Conservation (phyloP, 2,329 filamentous ascomycete species). For the Pochonia chlamydosporia region DNA sequence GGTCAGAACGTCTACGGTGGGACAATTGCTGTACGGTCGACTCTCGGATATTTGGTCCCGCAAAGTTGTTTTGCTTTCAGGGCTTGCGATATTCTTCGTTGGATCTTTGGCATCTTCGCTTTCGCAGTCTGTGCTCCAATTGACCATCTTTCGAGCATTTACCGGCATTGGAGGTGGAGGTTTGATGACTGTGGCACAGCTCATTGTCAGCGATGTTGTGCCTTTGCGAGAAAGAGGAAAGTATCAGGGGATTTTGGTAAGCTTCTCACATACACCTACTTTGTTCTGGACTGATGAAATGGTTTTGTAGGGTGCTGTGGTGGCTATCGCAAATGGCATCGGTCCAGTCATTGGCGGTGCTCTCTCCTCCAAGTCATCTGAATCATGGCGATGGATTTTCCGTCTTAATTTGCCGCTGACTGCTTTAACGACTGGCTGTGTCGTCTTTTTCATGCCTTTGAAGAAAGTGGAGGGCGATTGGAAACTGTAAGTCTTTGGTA, state of each 20-base stretch:
- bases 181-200: constrained; percentile 63
- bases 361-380: constrained; percentile 35
- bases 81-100: constrained; percentile 35
- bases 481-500: constrained; percentile 27
- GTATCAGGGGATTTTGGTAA: constrained; percentile 58
- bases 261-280: background rate
- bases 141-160: constrained; percentile 34
- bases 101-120: constrained; percentile 39
- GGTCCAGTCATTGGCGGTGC: constrained; percentile 49
- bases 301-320: constrained; percentile 37
- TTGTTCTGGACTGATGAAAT: background rate
- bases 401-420: constrained; percentile 49
- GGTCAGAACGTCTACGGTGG: constrained; percentile 37
- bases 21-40: constrained; percentile 39
- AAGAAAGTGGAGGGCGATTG: constrained; percentile 48
- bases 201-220: constrained; percentile 67
- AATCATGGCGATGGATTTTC: constrained; percentile 50
- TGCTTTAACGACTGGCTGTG: constrained; percentile 36
- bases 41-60: constrained; percentile 42
- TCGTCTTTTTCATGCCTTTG: constrained; percentile 51
- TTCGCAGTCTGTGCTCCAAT: constrained; percentile 31
- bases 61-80: constrained; percentile 32
- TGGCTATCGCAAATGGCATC: constrained; percentile 48
- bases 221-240: constrained; percentile 63
- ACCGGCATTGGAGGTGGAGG: constrained; percentile 61